Evolutionary conservation across 2,329 filamentous ascomycete genomes (phyloP).

Genomic region (Diaporthe ampelina): DNA sequence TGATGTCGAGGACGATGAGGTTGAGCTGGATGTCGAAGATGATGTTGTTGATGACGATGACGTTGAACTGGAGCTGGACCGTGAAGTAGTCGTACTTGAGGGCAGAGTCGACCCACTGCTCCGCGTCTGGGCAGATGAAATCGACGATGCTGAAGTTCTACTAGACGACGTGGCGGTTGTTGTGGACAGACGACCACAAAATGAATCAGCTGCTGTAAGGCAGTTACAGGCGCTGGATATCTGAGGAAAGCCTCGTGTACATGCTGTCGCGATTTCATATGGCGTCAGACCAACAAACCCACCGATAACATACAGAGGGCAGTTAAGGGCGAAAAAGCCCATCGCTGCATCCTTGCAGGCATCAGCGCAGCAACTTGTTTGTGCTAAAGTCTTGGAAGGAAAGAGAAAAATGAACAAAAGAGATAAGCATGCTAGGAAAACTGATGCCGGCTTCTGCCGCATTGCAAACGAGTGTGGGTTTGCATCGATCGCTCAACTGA

Average conservation of each 20-base stretch:
- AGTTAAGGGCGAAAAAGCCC: neutral
- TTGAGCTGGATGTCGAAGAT: no score
- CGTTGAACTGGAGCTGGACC: neutral
- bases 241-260: neutral
- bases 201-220: neutral
- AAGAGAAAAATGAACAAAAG: neutral
- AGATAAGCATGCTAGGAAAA: neutral
- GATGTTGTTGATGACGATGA: neutral
- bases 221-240: slow-evolving; percentile 19
- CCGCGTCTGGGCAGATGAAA: neutral
- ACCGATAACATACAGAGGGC: neutral
- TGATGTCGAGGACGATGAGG: no score
- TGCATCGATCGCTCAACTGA: no score
- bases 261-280: neutral
- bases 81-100: neutral
- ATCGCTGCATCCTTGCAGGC: neutral
- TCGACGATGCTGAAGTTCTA: neutral
- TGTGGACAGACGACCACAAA: neutral
- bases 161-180: neutral
- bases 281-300: neutral
- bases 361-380: slow-evolving; percentile 4
- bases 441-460: neutral
- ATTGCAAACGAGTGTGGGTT: neutral
- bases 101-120: neutral
- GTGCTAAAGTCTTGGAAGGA: neutral